These are phyloP conservation scores for Epichloe baconii DNA, from an alignment of 2,329 filamentous ascomycete genomes.

Conservation along the genomic window DNA sequence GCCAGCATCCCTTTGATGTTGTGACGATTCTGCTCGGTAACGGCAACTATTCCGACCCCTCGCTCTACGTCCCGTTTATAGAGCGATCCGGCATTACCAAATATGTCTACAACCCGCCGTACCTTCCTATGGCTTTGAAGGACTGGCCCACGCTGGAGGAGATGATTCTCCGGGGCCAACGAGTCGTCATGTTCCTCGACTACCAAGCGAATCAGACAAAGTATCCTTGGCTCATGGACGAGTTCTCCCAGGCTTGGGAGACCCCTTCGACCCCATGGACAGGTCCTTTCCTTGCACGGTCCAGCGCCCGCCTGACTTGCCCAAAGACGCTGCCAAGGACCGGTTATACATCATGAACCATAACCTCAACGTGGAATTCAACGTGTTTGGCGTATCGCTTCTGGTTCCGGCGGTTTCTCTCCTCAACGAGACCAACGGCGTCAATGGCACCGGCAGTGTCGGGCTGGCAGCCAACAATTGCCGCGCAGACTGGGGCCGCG, in stretches of 20 bases:
- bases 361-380: conserved; percentile 72
- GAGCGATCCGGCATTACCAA: conserved; percentile 56
- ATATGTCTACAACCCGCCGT: conserved; percentile 61
- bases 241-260: conserved; percentile 86
- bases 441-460: conserved; percentile 50
- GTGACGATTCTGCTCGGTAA: conserved; percentile 81
- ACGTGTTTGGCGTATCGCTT: conserved; percentile 47
- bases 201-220: conserved; percentile 68
- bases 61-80: conserved; percentile 56
- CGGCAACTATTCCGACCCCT: conserved; percentile 53
- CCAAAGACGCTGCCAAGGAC: conserved; percentile 37
- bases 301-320: conserved; percentile 60
- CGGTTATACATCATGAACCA: conserved; percentile 79
- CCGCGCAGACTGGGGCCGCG: conserved; percentile 43
- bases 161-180: conserved; percentile 58
- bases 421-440: conserved; percentile 60
- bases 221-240: conserved; percentile 73
- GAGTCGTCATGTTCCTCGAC: conserved; percentile 72
- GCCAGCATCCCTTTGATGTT: conserved; percentile 68
- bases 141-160: conserved; percentile 76
- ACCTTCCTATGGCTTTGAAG: conserved; percentile 54
- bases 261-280: conserved; percentile 66
- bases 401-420: conserved; percentile 59
- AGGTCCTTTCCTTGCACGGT: conserved; percentile 61
- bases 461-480: conserved; percentile 54